Conservation (phyloP, 306 rosid genomes). For the Quercus glauca region DNA sequence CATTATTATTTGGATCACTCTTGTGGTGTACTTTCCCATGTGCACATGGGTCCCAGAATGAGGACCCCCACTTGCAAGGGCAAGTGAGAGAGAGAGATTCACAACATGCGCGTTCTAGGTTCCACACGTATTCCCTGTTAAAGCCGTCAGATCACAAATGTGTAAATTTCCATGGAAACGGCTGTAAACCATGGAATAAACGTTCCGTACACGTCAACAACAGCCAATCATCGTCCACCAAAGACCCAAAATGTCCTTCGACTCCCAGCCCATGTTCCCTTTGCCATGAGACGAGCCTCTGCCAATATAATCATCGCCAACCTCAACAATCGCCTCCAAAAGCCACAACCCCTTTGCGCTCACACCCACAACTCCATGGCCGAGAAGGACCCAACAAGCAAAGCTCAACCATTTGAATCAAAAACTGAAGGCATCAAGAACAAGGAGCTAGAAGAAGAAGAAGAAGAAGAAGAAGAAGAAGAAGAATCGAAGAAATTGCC, state of each 20-base stretch:
- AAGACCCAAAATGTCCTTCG: slow-evolving; percentile 10
- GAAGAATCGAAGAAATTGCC: slow-evolving; percentile 19
- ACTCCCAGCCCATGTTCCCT: background rate
- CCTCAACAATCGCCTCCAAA: background rate
- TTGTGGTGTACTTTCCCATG: no score
- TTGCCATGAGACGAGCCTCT: slow-evolving; percentile 16
- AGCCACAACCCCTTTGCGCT: background rate
- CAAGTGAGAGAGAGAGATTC: no score
- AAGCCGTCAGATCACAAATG: background rate
- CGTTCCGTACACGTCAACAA: slow-evolving; percentile 8
- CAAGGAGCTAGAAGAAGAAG: background rate
- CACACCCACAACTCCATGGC: slow-evolving; percentile 23
- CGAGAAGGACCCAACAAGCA: slow-evolving; percentile 12
- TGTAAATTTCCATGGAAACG: slow-evolving; percentile 9
- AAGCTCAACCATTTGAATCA: background rate
- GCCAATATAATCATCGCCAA: background rate
- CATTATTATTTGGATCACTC: no score
- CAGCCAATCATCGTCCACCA: background rate
- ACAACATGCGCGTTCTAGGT: no score
- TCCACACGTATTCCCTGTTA: background rate
- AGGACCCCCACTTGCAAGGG: no score
- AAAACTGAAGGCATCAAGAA: background rate
- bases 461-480: background rate
- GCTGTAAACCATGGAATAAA: background rate
- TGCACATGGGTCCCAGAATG: no score